Base-by-base conservation (phyloP, 129 eudicot genomes). In the Arctium minus region DNA sequence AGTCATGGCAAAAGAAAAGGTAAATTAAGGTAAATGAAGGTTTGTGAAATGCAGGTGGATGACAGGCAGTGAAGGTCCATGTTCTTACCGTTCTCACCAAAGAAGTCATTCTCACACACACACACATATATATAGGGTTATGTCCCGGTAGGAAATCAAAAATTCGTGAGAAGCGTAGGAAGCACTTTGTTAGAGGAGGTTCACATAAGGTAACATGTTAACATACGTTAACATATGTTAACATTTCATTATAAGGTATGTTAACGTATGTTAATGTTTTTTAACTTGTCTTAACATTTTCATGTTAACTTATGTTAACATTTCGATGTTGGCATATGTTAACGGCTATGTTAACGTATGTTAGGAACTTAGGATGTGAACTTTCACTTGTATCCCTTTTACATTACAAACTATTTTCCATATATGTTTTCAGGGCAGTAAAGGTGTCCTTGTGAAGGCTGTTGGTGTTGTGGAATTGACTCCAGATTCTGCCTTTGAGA, bases 381-480 rank as follows among this genome's bases (percentile, higher is more conserved):
- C 62, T 53, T 53, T 53, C 7, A 13, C 7, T 53, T 15, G 65
- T 53, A 18, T 64, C 11, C 9, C 11, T 22, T 18, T 22, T 6
- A 22, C 33, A 18, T 64, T 64, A 18, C 32, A 1, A 27, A 64
- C 30, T 22, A 5, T 64, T 6, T 7, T 64, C 32, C 10, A 8
- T 64, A 27, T 18, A 6, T 79, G 22, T 80, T 81, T 79, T 74
- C 76, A 92, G 97, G 79, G 80, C 69, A 88, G 91, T 83, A 88
- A 88, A 88, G 88, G 89, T 77, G 85, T 90, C 50, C 90, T 92
- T 68, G 97, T 92, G 82, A 92, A 92, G 85, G 93, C 97, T 71
- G 97, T 92, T 77, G 94, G 90, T 60, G 94, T 92, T 64, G 88
- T 92, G 44, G 85, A 86, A 73, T 88, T 94, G 2, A 86, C 80